A percentile compares a stretch with the other conserved stretches of the same genome.
Conservation (phyloP, 331 rosid species). For the Pyrus hybrid region DNA sequence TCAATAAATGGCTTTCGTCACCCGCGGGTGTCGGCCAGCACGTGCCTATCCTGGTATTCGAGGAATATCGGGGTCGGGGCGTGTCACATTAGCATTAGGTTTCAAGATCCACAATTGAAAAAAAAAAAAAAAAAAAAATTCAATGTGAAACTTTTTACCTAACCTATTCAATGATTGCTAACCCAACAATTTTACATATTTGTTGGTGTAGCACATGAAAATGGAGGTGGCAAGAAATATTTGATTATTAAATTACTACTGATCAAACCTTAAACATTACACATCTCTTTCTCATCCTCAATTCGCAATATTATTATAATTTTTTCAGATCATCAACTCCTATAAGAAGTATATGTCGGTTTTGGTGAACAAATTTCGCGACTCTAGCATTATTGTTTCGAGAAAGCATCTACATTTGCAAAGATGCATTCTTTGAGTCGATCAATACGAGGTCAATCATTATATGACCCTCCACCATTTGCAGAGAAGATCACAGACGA, state of each 20-base stretch:
- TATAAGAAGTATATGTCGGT: not conserved
- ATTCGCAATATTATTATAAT: not conserved
- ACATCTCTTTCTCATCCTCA: not conserved
- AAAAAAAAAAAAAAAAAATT: no score
- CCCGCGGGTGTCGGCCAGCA: no score
- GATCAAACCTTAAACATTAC: not conserved
- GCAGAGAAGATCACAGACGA: constrained; percentile 63
- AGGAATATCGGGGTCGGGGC: no score
- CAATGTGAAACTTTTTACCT: no score
- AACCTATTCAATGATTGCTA: no score
- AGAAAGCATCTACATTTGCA: not conserved
- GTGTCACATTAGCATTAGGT: no score
- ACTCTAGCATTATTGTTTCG: not conserved
- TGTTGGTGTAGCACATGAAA: no score
- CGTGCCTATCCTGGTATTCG: no score
- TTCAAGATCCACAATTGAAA: no score
- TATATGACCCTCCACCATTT: constrained; percentile 26
- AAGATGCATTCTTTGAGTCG: constrained; percentile 42
- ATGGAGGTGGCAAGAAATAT: constrained; percentile 5
- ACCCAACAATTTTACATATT: no score
- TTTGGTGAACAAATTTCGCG: not conserved
- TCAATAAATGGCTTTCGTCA: no score
- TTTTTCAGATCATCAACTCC: not conserved
- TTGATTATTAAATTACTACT: not conserved
- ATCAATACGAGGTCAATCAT: constrained; percentile 41